Evolutionary conservation across 1,139 yeast genomes (phyloP), one percentile per base, ranked within the genome.

Genomic region (Candida albicans): DNA sequence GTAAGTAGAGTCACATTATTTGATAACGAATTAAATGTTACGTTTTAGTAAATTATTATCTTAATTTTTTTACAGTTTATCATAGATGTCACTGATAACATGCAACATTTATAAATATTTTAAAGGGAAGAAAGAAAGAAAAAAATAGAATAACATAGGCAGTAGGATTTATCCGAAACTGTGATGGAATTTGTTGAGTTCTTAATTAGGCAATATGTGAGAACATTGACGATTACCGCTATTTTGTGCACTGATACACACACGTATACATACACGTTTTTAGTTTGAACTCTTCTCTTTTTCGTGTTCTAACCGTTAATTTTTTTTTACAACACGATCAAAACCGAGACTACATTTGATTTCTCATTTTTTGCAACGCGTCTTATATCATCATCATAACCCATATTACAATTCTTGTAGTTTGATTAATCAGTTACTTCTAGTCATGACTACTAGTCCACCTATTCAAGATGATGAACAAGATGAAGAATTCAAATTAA

Each of bases 401-500:
- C 14, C 32, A 14, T 29, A 10, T 25, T n/a, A 27, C n/a, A 27
- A n/a, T 27, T 14, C n/a, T 27, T 5, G 10, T 27, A 8, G 9
- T 36, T 27, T 11, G 12, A 12, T 13, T 8, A n/a, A 14, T 28
- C 11, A 18, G 9, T 25, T 10, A 4, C 18, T 24, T 2, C 25
- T 26, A 33, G 28, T 18, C 10, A 39, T 39, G 44, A 42, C 45
- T 25, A 39, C 45, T 8, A 44, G 44, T 18, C 44, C 43, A 7
- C 41, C 45, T 18, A 22, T 34, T 22, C 36, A 42, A 27, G 39
- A 33, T 10, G 46, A 44, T 22, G 49, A 46, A 8, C 47, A 41
- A 24, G 46, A 44, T 27, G 49, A 46, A 8, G 49, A 41, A 24
- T 31, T 35, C 35, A 37, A 43, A 18, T 38, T 39, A 31, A 37